phyloP scores from a whole-genome alignment of 805 yeast genomes.

The Ogataea henricii region DNA sequence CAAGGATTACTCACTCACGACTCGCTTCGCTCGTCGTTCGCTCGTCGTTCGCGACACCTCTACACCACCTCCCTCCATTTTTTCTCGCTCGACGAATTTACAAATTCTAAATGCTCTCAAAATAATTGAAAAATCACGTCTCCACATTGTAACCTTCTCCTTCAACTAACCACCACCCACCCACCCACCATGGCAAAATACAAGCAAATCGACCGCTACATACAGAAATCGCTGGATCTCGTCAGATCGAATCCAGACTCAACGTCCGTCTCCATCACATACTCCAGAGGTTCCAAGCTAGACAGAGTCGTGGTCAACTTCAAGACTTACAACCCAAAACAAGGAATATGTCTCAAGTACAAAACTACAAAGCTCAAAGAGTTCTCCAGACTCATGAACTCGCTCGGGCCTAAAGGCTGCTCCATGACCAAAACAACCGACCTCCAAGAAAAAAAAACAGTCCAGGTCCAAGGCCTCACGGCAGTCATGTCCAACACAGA shows the following conservation, averaged over 20 bases:
- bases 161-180: background rate
- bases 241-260: constrained; percentile 32
- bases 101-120: background rate
- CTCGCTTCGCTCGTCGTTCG: too few species aligned
- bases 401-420: constrained; percentile 67
- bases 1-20: too few species aligned
- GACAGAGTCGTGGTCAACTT: constrained; percentile 40
- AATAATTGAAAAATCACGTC: too few species aligned
- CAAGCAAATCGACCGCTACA: constrained; percentile 33
- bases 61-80: too few species aligned
- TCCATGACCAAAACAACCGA: constrained; percentile 33
- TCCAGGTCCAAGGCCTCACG: constrained; percentile 31
- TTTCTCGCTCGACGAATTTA: background rate
- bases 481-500: constrained; percentile 28
- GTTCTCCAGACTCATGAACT: constrained; percentile 68
- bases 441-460: constrained; percentile 13
- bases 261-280: constrained; percentile 36
- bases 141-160: too few species aligned
- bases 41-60: too few species aligned
- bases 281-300: constrained; percentile 31
- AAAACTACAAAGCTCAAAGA: constrained; percentile 68
- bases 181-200: constrained; percentile 23
- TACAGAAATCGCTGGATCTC: constrained; percentile 31
- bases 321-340: constrained; percentile 64
- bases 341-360: constrained; percentile 62